Evolutionary conservation across 495 filamentous ascomycete species (phyloP), one percentile per base, ranked within the genome.

Genomic region (Chlorociboria aeruginascens): DNA sequence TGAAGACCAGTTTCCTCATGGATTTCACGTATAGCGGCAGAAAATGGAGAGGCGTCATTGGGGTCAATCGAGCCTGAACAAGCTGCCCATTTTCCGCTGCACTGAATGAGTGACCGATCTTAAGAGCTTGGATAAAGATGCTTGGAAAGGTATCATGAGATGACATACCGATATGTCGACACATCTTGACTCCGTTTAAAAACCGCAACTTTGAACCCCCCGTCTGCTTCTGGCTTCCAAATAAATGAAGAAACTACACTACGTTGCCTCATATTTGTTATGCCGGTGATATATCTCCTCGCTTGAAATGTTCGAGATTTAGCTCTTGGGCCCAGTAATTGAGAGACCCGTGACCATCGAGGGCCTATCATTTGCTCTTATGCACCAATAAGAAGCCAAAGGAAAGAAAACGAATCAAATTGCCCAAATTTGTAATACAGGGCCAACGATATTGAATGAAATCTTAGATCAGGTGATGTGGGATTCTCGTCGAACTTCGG

Each of bases 1-100:
- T 66, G 70, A 7, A 85, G 60, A 0, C 60, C 65, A 0, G 81
- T 84, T 54, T 84, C 81, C 62, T 85, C 81, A 3, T 53, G 45
- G 11, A 85, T 61, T 55, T 83, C 79, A 16, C 81, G 73, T 67
- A 73, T 74, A 39, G 81, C 81, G 0, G 79, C 69, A 1, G 62
- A 56, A 14, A 77, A 50, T 0, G 79, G 72, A 8, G 58, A 64
- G 0, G 61, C 47, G 52, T 84, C 81, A 2, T 54, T 45, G 10
- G 57, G 10, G 3, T 78, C 70, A 50, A 85, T 75, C 39, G 62
- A 69, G 32, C 81, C 81, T 3, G 49, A 53, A 40, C 56, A 59
- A 29, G 53, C 49, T 1, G 56, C 56, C 56, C 56, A 59, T 53
- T 55, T 59, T 20, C 47, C 46, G 16, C 56, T 58, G 44, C 32